These are phyloP conservation scores for Phyllosticta capitalensis DNA, from an alignment of 2,329 filamentous ascomycete species.

Conservation along the genomic window DNA sequence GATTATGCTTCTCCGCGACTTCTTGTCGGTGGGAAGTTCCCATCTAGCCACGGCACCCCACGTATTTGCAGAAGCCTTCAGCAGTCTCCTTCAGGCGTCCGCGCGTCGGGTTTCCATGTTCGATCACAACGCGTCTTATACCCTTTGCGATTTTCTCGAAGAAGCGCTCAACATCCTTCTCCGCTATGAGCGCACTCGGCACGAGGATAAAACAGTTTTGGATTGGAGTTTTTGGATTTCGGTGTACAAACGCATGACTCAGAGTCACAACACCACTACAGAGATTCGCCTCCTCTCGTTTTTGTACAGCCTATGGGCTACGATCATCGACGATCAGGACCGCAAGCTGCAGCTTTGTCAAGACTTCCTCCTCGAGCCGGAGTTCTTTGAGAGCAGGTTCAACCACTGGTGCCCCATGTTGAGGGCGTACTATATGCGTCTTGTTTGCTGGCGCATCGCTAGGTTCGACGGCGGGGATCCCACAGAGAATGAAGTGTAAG, in stretches of 20 bases:
- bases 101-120: slow-evolving; percentile 69
- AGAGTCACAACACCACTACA: slow-evolving; percentile 80
- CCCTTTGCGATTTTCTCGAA: slow-evolving; percentile 84
- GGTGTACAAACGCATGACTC: slow-evolving; percentile 68
- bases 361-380: slow-evolving; percentile 64
- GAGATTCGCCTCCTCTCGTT: slow-evolving; percentile 79
- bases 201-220: slow-evolving; percentile 40
- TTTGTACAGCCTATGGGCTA: slow-evolving; percentile 70
- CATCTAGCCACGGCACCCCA: slow-evolving; percentile 49
- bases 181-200: slow-evolving; percentile 42
- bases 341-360: slow-evolving; percentile 63
- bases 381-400: slow-evolving; percentile 72
- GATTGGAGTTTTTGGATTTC: slow-evolving; percentile 82
- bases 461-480: slow-evolving; percentile 57
- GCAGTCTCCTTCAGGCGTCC: slow-evolving; percentile 60
- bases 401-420: slow-evolving; percentile 97
- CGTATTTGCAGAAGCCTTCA: slow-evolving; percentile 69
- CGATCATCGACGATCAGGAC: slow-evolving; percentile 53
- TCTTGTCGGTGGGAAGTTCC: slow-evolving; percentile 54
- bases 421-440: slow-evolving; percentile 80
- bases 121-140: slow-evolving; percentile 75
- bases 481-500: slow-evolving; percentile 58
- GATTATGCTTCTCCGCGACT: slow-evolving; percentile 71
- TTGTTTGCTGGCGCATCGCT: slow-evolving; percentile 82
- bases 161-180: slow-evolving; percentile 63